Evolutionary conservation across 768 basidiomycete genomes (phyloP), one percentile per base, ranked within the genome.

Genomic region (Sutorius australiensis): DNA sequence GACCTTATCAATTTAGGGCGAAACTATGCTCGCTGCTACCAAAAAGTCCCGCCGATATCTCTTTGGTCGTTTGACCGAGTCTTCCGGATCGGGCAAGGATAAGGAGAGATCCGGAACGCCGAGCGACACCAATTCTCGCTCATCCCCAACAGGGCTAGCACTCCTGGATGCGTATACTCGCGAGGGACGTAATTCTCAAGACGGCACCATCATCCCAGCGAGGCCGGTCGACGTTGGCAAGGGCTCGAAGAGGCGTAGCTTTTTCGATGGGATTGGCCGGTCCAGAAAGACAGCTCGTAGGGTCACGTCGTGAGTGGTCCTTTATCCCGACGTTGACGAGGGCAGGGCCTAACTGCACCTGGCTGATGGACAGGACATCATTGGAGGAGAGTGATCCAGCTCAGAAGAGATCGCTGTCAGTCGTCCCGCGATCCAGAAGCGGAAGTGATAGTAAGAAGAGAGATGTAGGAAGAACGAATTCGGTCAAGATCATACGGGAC

Each of bases 251-350:
- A 74, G 89, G n/a, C 67, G 89, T 54, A 93, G 91, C 62, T 83
- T 95, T 61, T 97, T 97, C 62, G 90, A 89, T 13, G 78, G 76
- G n/a, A 69, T 91, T 51, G 80, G 83, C 30, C 86, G 86, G 66
- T 72, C 74, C 38, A 73, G 93, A 59, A 94, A 95, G 67, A 92
- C 92, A 1, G 78, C 91, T 0, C 90, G 90, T 16, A 80, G 80
- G 67, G 83, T 83, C 58, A 80, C 83, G 19, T 62, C 73, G 86
- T 86, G 63, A 62, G 84, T 76, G 38, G 47, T 57, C 37, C 16
- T 47, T 11, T 12, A 36, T 47, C 24, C 31, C 41, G 2, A 16
- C 33, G 16, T 19, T 51, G 7, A 40, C 12, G 21, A 21, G 12
- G 7, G 2, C 6, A 3, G 12, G 13, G n/a, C 24, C 49, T 46